Evolutionary conservation across 2,329 filamentous ascomycete genomes (phyloP), one percentile per base, ranked within the genome.

Genomic region (Cadophora luteo-olivacea): DNA sequence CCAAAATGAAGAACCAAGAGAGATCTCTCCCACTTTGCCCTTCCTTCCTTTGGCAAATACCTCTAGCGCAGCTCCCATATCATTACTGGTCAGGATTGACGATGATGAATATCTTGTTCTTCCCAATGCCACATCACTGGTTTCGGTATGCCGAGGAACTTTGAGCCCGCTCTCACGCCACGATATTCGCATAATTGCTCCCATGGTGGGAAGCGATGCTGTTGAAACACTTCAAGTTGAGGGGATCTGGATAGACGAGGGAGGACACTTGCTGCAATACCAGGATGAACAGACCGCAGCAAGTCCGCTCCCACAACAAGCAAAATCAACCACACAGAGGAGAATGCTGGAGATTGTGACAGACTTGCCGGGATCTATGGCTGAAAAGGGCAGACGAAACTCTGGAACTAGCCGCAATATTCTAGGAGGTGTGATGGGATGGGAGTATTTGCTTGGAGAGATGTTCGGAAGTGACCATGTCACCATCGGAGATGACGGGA

Each of bases 381-480:
- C 72, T 45, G 67, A 69, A 14, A 61, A 65, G 38, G 52, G 68
- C 22, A 70, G 51, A 54, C 33, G 63, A 32, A 68, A 38, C 38
- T 49, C 51, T 11, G 66, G 67, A 19, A 65, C 61, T 19, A 64
- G 62, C 33, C 69, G 64, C 36, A 63, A 67, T 38, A 72, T 75
- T 52, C 65, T 76, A 4, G 63, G 71, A 9, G 72, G 74, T 25
- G 73, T 75, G 0, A 77, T 75, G 69, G 77, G 78, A 4, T 79
- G 78, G 78, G 78, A 79, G 61, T 80, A 77, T 64, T 60, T 80
- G 38, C 71, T 79, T 1, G 78, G 78, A 45, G 78, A 80, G 61
- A 79, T 79, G 78, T 79, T 80, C 66, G 73, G 72, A 33, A 75
- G 70, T 8, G 77, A 79, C 67, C 78, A 79, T 71, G 73, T 76